Conservation (phyloP, 305 asterid species). For the Fraxinus platypoda region DNA sequence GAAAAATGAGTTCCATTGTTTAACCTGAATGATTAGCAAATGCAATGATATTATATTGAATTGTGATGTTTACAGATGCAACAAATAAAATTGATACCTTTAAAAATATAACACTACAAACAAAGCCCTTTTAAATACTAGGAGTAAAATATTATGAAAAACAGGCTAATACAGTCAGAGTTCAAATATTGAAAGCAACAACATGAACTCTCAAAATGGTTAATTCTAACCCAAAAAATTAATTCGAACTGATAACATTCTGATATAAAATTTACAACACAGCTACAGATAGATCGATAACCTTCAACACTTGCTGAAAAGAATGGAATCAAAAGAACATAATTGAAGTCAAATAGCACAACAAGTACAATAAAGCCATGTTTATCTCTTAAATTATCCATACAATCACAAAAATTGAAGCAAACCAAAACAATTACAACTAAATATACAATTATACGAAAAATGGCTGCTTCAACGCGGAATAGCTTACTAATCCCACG, state of each 20-base stretch:
- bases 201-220: neutral
- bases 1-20: neutral
- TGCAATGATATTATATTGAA: neutral
- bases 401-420: slow-evolving; percentile 8
- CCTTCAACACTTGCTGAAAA: neutral
- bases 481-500: neutral
- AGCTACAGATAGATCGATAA: neutral
- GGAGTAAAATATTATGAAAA: neutral
- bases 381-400: neutral
- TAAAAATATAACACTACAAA: neutral
- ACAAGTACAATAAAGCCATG: neutral
- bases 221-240: neutral
- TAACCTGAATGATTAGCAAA: neutral
- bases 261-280: neutral
- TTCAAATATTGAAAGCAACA: neutral
- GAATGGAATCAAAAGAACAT: slow-evolving; percentile 15
- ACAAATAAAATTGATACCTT: neutral
- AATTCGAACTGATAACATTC: neutral
- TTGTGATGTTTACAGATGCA: neutral
- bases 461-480: neutral
- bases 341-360: slow-evolving; percentile 16
- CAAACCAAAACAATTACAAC: neutral
- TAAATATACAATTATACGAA: neutral
- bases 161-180: neutral
- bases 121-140: neutral